Conservation (phyloP, 805 yeast species). For the Pachysolen tannophilus region DNA sequence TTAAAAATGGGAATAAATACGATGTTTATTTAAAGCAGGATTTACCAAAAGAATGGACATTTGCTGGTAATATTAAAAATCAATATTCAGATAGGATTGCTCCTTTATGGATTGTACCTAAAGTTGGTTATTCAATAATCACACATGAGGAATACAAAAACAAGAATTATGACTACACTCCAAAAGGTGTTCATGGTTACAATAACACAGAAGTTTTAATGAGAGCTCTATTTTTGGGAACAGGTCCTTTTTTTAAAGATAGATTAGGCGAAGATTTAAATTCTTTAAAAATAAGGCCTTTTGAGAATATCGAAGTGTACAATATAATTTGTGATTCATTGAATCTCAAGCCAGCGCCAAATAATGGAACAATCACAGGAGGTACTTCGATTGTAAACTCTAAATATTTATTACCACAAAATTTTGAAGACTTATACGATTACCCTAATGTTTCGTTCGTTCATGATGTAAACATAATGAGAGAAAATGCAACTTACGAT, state of each 20-base stretch:
- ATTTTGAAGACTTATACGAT: slow-evolving; percentile 37
- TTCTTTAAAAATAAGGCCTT: slow-evolving; percentile 43
- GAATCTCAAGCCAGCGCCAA: slow-evolving; percentile 40
- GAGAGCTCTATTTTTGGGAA: slow-evolving; percentile 75
- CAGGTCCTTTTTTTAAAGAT: slow-evolving; percentile 67
- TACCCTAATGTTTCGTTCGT: slow-evolving; percentile 47
- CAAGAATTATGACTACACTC: slow-evolving; percentile 40
- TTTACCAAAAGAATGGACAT: slow-evolving; percentile 44
- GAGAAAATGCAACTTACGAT: slow-evolving; percentile 46
- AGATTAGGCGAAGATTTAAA: slow-evolving; percentile 22
- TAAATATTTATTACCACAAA: slow-evolving; percentile 24
- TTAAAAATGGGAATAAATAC: slow-evolving; percentile 25
- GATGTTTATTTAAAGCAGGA: slow-evolving; percentile 46
- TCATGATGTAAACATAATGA: slow-evolving; percentile 32
- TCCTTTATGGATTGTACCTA: slow-evolving; percentile 80
- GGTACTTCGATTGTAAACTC: slow-evolving; percentile 16
- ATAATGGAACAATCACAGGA: slow-evolving; percentile 43
- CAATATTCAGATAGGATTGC: slow-evolving; percentile 58
- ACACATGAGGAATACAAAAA: slow-evolving; percentile 50
- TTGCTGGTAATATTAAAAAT: slow-evolving; percentile 35
- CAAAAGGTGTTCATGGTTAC: slow-evolving; percentile 82
- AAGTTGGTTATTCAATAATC: slow-evolving; percentile 70
- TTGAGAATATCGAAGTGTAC: slow-evolving; percentile 67
- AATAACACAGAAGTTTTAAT: slow-evolving; percentile 68
- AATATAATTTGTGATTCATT: slow-evolving; percentile 65